phyloP scores from a whole-genome alignment of 2,329 filamentous ascomycete species.

The Westerdykella sp. region DNA sequence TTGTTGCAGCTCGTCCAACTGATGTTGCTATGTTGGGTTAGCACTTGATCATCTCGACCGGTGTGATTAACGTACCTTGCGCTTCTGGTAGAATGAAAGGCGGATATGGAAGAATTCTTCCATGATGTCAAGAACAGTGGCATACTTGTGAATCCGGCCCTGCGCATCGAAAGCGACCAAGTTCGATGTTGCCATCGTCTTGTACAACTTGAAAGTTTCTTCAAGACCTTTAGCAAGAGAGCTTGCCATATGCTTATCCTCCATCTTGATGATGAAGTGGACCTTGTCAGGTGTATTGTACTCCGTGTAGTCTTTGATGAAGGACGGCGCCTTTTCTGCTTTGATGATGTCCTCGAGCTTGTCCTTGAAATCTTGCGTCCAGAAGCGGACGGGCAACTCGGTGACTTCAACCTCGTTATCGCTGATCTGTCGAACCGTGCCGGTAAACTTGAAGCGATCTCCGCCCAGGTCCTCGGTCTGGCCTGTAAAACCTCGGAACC shows the following conservation, averaged over 20 bases:
- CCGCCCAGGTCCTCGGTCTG: constrained; percentile 62
- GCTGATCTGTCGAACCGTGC: constrained; percentile 66
- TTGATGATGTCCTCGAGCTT: constrained; percentile 92
- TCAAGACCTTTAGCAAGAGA: constrained; percentile 71
- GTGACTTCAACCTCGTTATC: constrained; percentile 83
- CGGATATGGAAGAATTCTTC: constrained; percentile 88
- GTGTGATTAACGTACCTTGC: constrained; percentile 54
- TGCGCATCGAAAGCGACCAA: constrained; percentile 86
- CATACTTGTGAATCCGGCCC: constrained; percentile 90
- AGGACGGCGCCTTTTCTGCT: constrained; percentile 77
- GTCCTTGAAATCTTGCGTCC: constrained; percentile 98
- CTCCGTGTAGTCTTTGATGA: constrained; percentile 99
- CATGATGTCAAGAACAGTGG: constrained; percentile 83
- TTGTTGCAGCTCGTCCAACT: constrained; percentile 55
- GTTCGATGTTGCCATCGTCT: constrained; percentile 82
- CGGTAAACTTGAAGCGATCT: constrained; percentile 85
- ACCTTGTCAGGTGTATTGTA: constrained; percentile 97
- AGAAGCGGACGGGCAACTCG: constrained; percentile 86
- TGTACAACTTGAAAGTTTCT: constrained; percentile 89
- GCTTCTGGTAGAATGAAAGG: constrained; percentile 72
- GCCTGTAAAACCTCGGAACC: constrained; percentile 95
- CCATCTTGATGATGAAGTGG: constrained; percentile 90
- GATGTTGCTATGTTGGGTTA: constrained; percentile 43
- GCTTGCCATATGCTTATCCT: constrained; percentile 77
- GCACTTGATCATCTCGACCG: constrained; percentile 1